phyloP scores from a whole-genome alignment of 1,139 yeast genomes.

The Sugiyamaella neomexicana region DNA sequence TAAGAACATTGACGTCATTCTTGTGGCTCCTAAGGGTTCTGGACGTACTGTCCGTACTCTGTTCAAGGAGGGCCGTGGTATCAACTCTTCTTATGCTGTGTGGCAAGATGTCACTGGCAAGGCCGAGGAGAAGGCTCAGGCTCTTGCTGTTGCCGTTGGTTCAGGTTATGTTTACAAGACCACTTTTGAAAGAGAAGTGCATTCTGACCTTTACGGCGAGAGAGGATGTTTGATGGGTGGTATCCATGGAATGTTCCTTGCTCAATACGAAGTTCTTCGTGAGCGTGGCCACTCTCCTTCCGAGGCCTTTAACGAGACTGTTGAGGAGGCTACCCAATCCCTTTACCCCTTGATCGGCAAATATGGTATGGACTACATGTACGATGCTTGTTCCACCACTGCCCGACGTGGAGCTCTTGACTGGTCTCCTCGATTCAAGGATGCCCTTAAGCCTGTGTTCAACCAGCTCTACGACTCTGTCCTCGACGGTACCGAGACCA shows the following conservation, averaged over 20 bases:
- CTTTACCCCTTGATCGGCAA: conserved; percentile 98
- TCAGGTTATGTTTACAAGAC: conserved; percentile 99
- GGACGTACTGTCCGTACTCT: conserved; percentile 99
- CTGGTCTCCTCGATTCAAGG: conserved; percentile 99
- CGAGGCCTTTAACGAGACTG: conserved; percentile 99
- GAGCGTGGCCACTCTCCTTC: conserved; percentile 99
- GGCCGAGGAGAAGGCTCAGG: conserved; percentile 99
- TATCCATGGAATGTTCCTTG: conserved; percentile 99
- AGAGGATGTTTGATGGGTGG: conserved; percentile 99
- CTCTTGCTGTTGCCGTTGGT: conserved; percentile 98
- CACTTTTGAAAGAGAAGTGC: conserved; percentile 98
- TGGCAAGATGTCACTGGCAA: conserved; percentile 99
- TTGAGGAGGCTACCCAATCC: conserved; percentile 99
- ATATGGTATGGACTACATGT: conserved; percentile 99
- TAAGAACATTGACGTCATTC: conserved; percentile 89
- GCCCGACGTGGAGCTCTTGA: conserved; percentile 99
- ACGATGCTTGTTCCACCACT: conserved; percentile 99
- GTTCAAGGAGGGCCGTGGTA: conserved; percentile 99
- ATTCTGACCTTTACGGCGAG: conserved; percentile 99
- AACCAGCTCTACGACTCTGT: conserved; percentile 93
- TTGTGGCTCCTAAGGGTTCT: conserved; percentile 99
- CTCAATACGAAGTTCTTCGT: conserved; percentile 99
- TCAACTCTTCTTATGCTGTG: conserved; percentile 97
- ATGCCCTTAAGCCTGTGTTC: conserved; percentile 98
- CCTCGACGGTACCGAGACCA: conserved; percentile 94